A percentile compares a stretch with the other conserved stretches of the same genome.
Conservation (phyloP, 2,329 filamentous ascomycete genomes). For the Penicillium sp. region DNA sequence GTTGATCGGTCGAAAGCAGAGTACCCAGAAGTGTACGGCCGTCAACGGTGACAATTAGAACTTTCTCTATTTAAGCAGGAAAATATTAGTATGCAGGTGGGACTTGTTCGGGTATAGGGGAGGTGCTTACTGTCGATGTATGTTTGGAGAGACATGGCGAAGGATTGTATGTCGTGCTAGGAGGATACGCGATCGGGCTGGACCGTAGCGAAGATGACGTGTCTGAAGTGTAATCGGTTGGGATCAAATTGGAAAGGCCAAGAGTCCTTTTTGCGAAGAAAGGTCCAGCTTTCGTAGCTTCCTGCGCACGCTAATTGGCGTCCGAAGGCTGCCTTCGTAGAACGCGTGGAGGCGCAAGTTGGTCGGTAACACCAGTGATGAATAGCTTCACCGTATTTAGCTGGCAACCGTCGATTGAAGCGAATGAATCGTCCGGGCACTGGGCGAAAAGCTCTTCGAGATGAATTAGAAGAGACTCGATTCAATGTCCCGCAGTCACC, state of each 20-base stretch:
- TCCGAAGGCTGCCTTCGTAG: neutral
- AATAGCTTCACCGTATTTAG: neutral
- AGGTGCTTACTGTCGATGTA: slow-evolving; percentile 51
- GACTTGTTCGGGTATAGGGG: neutral
- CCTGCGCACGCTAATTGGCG: neutral
- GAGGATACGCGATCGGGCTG: neutral
- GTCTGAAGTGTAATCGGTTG: neutral
- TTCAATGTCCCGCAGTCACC: neutral
- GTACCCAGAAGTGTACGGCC: slow-evolving; percentile 80
- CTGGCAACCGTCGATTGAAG: neutral
- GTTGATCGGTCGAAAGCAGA: slow-evolving; percentile 80
- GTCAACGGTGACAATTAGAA: slow-evolving; percentile 86
- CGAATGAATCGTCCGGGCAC: neutral
- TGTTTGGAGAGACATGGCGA: slow-evolving; percentile 50
- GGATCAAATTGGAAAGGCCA: neutral
- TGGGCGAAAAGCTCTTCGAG: neutral
- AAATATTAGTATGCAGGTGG: slow-evolving; percentile 1
- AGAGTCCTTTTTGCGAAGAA: neutral
- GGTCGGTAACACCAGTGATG: neutral
- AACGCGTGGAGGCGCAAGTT: neutral
- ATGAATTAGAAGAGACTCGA: neutral
- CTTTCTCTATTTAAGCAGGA: slow-evolving; percentile 62
- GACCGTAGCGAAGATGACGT: neutral
- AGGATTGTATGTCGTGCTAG: neutral
- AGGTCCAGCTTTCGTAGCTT: neutral